These are phyloP conservation scores for Mercurialis annua DNA, from an alignment of 345 rosid species.

Conservation along the genomic window DNA sequence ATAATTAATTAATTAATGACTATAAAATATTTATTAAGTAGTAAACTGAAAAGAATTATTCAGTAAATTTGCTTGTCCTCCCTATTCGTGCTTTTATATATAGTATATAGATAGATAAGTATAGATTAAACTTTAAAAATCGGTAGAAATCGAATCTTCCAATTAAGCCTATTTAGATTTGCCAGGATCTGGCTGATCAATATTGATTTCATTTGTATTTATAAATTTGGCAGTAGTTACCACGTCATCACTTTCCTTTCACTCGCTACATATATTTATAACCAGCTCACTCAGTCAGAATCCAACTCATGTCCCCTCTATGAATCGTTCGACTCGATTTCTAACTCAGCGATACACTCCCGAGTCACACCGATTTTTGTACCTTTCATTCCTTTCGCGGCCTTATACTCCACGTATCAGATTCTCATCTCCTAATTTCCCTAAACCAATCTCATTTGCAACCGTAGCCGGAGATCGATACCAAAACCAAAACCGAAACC, in stretches of 20 bases:
- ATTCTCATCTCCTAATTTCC: slow-evolving; percentile 8
- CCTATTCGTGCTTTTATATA: too few species aligned
- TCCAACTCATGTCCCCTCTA: neutral
- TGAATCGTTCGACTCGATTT: slow-evolving; percentile 38
- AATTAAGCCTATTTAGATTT: too few species aligned
- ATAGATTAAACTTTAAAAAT: too few species aligned
- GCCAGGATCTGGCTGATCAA: neutral
- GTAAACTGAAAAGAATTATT: too few species aligned
- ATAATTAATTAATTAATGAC: too few species aligned
- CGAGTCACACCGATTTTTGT: slow-evolving; percentile 20
- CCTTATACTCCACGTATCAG: neutral
- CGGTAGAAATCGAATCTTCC: too few species aligned
- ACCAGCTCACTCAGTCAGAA: neutral
- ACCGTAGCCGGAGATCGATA: slow-evolving; percentile 5
- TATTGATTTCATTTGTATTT: neutral
- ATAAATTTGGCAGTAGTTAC: too few species aligned
- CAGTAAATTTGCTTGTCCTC: too few species aligned
- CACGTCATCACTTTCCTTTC: too few species aligned
- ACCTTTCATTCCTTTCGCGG: neutral
- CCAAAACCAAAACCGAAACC: slow-evolving; percentile 2
- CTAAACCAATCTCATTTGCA: slow-evolving; percentile 9
- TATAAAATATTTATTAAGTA: too few species aligned
- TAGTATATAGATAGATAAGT: too few species aligned
- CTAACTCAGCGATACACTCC: slow-evolving; percentile 20
- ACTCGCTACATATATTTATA: neutral